Base-by-base conservation (phyloP, 163 green algal genomes). In the Coccomyxa subellipsoidea region DNA sequence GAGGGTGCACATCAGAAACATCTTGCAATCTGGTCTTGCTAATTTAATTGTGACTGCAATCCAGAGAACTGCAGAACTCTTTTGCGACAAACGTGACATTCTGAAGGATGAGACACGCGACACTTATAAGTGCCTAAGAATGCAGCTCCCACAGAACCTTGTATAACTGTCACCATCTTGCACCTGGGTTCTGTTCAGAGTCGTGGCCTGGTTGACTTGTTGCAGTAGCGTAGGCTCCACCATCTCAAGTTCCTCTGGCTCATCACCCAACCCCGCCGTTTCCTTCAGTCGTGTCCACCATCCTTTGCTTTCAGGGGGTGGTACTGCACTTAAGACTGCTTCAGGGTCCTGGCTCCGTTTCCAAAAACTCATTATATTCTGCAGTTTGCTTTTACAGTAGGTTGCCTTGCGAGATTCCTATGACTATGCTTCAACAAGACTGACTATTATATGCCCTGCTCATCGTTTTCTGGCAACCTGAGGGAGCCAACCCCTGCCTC, bases 161-260 rank as follows among this genome's bases (percentile, higher is more conserved):
- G 31, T 8, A 4, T 73, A 4, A 2, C 10, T 32, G 29, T 73
- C 29, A 18, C 29, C n/a, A 18, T n/a, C 4, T 7, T 31, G 31
- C 34, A 69, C 77, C 80, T 89, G 80, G 34, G 81, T 90, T 54
- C 53, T 83, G 38, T 79, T 84, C 15, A 91, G 69, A n/a, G 87
- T 91, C 5, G 86, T 89, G 25, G 86, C 86, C 39, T 89, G 81
- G 71, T 91, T 78, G 25, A 91, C 32, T 54, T 91, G 86, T 47
- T 86, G 79, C 69, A 91, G 72, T 54, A 92, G 76, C 54, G 78
- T 40, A 4, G 81, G 81, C 36, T 84, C 81, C n/a, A 38, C 69
- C 36, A 73, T 34, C 4, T 73, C 66, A 27, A 73, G 18, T 32
- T 32, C 29, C 32, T 73, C 66, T 1, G 66, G 66, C 66, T 73